These are phyloP conservation scores for Alternaria rosae DNA, from an alignment of 2,329 filamentous ascomycete species.

Conservation along the genomic window DNA sequence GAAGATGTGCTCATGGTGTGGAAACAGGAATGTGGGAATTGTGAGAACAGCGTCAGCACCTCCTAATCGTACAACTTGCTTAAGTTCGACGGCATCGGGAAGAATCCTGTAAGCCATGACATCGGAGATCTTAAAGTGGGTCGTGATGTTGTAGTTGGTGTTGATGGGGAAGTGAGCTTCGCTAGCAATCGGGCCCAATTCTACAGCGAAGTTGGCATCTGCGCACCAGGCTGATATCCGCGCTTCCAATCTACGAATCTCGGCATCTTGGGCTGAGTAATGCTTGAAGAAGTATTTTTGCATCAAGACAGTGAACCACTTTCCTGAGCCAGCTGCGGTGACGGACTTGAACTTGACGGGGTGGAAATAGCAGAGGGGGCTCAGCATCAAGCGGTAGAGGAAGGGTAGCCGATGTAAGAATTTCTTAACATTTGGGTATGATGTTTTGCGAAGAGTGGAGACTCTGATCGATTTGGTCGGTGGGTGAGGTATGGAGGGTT, in stretches of 20 bases:
- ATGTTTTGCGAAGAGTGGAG: constrained; percentile 57
- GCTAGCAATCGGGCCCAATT: constrained; percentile 56
- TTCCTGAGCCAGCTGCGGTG: constrained; percentile 59
- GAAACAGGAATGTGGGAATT: constrained; percentile 60
- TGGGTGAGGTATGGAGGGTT: constrained; percentile 61
- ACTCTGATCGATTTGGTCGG: constrained; percentile 58
- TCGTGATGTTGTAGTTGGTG: constrained; percentile 58
- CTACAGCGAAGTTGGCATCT: constrained; percentile 62
- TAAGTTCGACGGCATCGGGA: constrained; percentile 52
- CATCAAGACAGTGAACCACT: constrained; percentile 59
- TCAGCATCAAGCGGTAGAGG: constrained; percentile 58
- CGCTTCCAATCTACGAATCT: constrained; percentile 56
- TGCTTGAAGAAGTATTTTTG: constrained; percentile 60
- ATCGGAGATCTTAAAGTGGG: constrained; percentile 56
- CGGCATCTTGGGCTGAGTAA: constrained; percentile 53
- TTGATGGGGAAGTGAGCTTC: constrained; percentile 59
- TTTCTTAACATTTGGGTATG: constrained; percentile 50
- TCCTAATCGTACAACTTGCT: constrained; percentile 59
- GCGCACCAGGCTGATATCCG: constrained; percentile 60
- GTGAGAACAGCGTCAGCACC: constrained; percentile 60
- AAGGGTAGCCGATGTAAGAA: constrained; percentile 61
- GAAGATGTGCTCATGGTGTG: constrained; percentile 63
- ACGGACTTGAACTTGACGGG: constrained; percentile 60
- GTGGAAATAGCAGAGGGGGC: constrained; percentile 61
- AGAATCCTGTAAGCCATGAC: constrained; percentile 60